Conservation (phyloP, 306 rosid species). For the Gastrolobium bilobum region DNA sequence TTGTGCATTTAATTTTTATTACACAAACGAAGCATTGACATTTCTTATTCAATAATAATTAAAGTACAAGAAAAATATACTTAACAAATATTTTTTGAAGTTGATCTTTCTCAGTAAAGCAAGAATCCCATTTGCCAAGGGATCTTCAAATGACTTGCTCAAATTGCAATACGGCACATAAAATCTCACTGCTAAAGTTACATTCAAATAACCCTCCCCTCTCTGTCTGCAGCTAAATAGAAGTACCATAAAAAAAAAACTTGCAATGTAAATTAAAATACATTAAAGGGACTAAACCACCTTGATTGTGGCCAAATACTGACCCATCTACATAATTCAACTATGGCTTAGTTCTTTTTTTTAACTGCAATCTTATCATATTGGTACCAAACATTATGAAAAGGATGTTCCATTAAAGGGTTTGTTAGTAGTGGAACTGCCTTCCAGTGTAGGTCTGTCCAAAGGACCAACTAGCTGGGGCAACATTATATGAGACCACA, state of each 20-base stretch:
- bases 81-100: background rate
- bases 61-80: constrained; percentile 28
- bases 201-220: background rate
- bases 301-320: constrained; percentile 31
- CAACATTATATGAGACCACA: constrained; percentile 69
- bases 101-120: background rate
- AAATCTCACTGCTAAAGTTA: background rate
- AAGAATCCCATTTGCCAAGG: constrained; percentile 14
- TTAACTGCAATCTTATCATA: constrained; percentile 1
- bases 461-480: constrained; percentile 78
- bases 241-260: constrained; percentile 12
- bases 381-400: background rate
- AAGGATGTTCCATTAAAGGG: constrained; percentile 3
- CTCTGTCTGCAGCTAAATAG: background rate
- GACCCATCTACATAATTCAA: constrained; percentile 35
- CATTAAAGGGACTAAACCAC: background rate
- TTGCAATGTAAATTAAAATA: constrained; percentile 1
- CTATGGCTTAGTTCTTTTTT: constrained; percentile 5
- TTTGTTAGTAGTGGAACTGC: constrained; percentile 59
- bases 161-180: constrained; percentile 24
- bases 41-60: constrained; percentile 37
- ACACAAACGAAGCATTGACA: constrained; percentile 5
- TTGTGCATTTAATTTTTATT: constrained; percentile 1
- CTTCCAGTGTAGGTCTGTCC: constrained; percentile 82
- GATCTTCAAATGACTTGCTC: constrained; percentile 27